Conservation (phyloP, 2,329 filamentous ascomycete genomes). For the Phoma sp. region DNA sequence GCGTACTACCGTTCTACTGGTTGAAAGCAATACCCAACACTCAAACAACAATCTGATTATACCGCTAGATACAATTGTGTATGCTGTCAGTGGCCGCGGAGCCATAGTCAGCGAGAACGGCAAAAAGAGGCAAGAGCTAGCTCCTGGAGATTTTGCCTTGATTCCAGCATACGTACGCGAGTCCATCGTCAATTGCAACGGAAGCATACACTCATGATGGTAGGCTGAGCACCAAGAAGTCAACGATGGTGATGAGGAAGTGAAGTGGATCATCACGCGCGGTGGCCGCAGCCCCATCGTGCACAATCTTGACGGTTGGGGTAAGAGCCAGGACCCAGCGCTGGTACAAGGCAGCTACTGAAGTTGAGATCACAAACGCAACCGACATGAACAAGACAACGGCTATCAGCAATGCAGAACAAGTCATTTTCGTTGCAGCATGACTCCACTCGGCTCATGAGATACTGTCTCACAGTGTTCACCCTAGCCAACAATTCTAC, state of each 20-base stretch:
- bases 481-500: background rate
- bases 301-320: constrained; percentile 70
- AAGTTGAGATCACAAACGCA: background rate
- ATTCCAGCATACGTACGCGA: constrained; percentile 65
- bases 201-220: background rate
- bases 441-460: background rate
- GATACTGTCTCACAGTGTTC: background rate
- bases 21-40: no score
- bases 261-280: constrained; percentile 71
- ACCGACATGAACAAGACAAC: background rate
- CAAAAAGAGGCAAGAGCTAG: constrained; percentile 64
- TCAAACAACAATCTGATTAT: constrained; percentile 8
- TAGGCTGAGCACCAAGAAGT: constrained; percentile 71
- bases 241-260: constrained; percentile 69
- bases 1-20: no score
- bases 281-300: constrained; percentile 68
- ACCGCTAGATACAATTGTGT: constrained; percentile 74
- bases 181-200: background rate
- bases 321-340: constrained; percentile 39
- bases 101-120: constrained; percentile 66
- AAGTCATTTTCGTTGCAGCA: background rate
- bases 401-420: background rate
- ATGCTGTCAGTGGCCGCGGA: constrained; percentile 68
- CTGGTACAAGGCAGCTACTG: constrained; percentile 4
- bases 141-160: constrained; percentile 72